Base-by-base conservation (phyloP, 768 basidiomycete species). In the Auriscalpium orientale region DNA sequence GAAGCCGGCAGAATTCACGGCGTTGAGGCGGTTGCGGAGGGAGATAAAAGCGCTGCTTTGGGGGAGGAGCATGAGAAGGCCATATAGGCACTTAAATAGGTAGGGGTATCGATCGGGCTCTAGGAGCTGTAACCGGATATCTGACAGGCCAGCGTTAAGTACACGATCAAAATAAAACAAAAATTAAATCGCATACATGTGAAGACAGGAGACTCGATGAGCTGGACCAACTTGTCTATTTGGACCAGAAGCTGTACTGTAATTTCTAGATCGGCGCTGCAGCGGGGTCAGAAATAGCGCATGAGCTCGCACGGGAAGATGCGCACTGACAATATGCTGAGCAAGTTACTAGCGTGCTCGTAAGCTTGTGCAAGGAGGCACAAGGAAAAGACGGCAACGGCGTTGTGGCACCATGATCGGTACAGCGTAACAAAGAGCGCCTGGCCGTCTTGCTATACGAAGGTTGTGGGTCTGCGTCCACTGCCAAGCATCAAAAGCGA, bases 391-490 rank as follows among this genome's bases (percentile, higher is more conserved):
- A 93, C 93, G 0, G 97, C 88, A 45, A 98, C 95, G 1, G 95
- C 90, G 66, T 98, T 98, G 64, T 99, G 97, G 68, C 94, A 98
- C 97, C 97, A 99, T 18, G 94, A 98, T 18, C 92, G 81, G 65
- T 99, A 99, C 3, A 99, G 74, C 0, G 89, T 91, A 11, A 89
- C 91, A 68, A 98, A 99, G 20, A 99, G 70, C 15, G 90, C 90
- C 72, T 98, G 97, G 3, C 95, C 95, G 62, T 99, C 97, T 89
- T 95, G 86, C 84, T 87, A 56, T 36, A 51, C n/a, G 50, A 33
- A 46, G 11, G 6, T 21, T 52, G 44, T 49, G 46, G n/a, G 44
- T 12, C 43, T 16, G 36, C 9, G 2, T 3, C 16, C 45, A 38
- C 6, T 0, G 21, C 11, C 38, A 49, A 28, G 35, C 36, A 15